Conservation (phyloP, 176 grass and related monocot species). For the Oryza australiensis region DNA sequence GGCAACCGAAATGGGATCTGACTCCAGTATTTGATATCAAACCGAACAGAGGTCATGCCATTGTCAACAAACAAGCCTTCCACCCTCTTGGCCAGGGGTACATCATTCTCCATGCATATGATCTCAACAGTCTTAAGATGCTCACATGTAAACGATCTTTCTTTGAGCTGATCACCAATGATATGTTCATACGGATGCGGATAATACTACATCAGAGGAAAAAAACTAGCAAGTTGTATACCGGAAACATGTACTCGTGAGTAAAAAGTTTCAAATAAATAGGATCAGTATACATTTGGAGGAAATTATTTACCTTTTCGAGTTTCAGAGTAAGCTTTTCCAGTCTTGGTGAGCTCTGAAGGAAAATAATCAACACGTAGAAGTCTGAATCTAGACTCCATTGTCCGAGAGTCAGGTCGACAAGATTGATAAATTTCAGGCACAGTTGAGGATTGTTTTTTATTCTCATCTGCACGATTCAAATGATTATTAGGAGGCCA, state of each 20-base stretch:
- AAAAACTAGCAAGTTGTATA: neutral
- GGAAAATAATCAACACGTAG: constrained; percentile 26
- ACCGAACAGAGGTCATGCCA: constrained; percentile 8
- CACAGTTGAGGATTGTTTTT: neutral
- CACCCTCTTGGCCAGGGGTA: neutral
- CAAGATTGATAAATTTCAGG: constrained; percentile 41
- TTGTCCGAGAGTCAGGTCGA: neutral
- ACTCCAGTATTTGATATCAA: neutral
- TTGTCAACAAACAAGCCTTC: neutral
- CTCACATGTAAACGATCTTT: constrained; percentile 31
- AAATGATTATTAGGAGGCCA: neutral
- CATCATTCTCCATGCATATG: neutral
- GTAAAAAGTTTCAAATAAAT: neutral
- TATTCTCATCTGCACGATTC: neutral
- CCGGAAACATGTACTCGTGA: neutral
- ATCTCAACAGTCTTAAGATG: constrained; percentile 28
- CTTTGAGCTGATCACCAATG: neutral
- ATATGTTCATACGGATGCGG: neutral
- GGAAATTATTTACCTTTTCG: neutral
- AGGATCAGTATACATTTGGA: neutral
- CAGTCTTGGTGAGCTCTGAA: constrained; percentile 33
- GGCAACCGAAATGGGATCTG: neutral
- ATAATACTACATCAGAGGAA: no score
- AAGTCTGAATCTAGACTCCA: constrained; percentile 1
- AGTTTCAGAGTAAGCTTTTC: constrained; percentile 8